Conservation (phyloP, 2,329 filamentous ascomycete species). For the Verticillium isaacii region DNA sequence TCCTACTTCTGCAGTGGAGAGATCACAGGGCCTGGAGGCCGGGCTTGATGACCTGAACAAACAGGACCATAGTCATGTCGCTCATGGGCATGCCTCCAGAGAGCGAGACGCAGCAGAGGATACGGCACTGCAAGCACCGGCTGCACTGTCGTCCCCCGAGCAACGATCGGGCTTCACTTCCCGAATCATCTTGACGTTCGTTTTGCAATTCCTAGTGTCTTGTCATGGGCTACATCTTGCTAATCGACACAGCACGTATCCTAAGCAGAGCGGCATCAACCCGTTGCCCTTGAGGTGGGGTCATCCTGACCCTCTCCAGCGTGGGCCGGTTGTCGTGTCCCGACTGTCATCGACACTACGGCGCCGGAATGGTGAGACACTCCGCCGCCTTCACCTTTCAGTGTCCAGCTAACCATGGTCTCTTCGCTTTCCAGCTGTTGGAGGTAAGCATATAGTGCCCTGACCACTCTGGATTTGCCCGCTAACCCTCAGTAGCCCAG, state of each 20-base stretch:
- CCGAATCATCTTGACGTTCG: conserved; percentile 51
- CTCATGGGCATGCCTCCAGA: not conserved
- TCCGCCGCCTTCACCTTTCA: conserved; percentile 2
- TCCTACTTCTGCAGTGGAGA: not conserved
- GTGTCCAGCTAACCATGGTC: conserved; percentile 11
- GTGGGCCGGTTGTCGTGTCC: conserved; percentile 87
- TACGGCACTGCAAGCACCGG: conserved; percentile 16
- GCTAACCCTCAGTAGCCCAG: conserved; percentile 29
- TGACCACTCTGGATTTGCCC: conserved; percentile 3
- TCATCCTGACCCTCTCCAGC: conserved; percentile 63
- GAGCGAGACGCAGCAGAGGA: conserved; percentile 1
- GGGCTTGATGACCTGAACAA: not conserved
- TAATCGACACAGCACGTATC: conserved; percentile 62
- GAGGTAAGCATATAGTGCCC: conserved; percentile 38
- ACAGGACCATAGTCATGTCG: not conserved
- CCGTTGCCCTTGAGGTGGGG: conserved; percentile 90
- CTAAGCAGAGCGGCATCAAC: conserved; percentile 89
- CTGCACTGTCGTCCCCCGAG: conserved; percentile 19
- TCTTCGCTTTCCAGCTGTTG: conserved; percentile 39
- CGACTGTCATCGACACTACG: conserved; percentile 70
- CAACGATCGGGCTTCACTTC: conserved; percentile 45
- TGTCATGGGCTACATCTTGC: conserved; percentile 8
- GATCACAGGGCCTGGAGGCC: not conserved
- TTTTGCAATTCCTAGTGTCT: conserved; percentile 4
- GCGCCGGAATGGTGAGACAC: conserved; percentile 67